Conservation (phyloP, 331 rosid genomes). For the Saraca asoca region DNA sequence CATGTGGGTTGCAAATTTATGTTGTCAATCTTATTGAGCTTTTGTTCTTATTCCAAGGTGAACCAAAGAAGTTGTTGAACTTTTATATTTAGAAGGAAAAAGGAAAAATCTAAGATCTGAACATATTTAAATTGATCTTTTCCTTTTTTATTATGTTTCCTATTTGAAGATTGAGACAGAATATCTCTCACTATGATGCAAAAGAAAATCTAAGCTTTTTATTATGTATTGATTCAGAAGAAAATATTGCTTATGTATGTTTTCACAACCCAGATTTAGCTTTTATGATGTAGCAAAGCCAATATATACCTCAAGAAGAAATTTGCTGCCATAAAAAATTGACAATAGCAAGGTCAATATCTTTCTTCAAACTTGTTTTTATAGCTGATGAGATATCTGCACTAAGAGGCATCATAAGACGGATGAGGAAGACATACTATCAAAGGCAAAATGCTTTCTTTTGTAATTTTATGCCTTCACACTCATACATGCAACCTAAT, state of each 20-base stretch:
- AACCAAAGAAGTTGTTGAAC: no score
- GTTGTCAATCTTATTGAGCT: slow-evolving; percentile 22
- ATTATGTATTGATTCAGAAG: no score
- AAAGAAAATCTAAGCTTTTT: no score
- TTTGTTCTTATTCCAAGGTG: no score
- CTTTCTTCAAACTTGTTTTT: slow-evolving; percentile 16
- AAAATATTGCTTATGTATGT: slow-evolving; percentile 18
- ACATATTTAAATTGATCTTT: no score
- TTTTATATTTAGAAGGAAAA: no score
- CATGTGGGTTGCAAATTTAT: slow-evolving; percentile 54
- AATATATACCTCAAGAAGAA: slow-evolving; percentile 91
- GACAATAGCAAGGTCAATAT: slow-evolving; percentile 80
- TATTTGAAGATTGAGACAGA: background rate
- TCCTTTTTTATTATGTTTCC: no score
- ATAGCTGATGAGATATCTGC: slow-evolving; percentile 13
- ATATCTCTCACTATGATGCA: slow-evolving; percentile 7
- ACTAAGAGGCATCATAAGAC: background rate
- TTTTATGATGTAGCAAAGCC: slow-evolving; percentile 85
- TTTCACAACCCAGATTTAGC: slow-evolving; percentile 87
- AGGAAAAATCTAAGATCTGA: no score
- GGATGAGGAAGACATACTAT: background rate
- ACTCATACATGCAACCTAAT: background rate
- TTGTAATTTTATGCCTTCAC: slow-evolving; percentile 1
- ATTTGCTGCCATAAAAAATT: slow-evolving; percentile 81
- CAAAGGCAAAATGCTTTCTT: background rate